These are phyloP conservation scores for Carex arenaria DNA, from an alignment of 202 grass and related monocot genomes.

Conservation along the genomic window DNA sequence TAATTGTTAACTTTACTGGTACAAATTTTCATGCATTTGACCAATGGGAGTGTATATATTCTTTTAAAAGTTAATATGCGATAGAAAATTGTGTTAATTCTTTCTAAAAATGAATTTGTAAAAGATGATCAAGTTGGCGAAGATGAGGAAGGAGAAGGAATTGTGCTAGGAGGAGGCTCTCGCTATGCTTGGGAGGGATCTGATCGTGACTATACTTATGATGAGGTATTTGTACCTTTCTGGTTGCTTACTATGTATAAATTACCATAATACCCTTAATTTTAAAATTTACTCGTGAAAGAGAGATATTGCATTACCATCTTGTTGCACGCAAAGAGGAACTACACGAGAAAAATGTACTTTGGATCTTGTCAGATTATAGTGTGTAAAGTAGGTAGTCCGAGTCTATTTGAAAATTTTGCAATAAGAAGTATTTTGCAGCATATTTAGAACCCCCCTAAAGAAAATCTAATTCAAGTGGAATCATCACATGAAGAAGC, in stretches of 20 bases:
- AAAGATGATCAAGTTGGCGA: constrained; percentile 71
- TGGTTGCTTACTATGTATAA: constrained; percentile 2
- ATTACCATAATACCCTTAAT: not conserved
- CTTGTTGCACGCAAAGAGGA: not conserved
- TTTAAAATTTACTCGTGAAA: too few relatives aligned
- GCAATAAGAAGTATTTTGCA: not conserved
- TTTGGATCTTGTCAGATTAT: not conserved
- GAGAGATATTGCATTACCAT: not conserved
- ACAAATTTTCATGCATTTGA: not conserved
- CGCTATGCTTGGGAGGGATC: constrained; percentile 74
- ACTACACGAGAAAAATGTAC: not conserved
- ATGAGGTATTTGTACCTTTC: constrained; percentile 43
- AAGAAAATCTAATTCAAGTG: not conserved
- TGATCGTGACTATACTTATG: constrained; percentile 82
- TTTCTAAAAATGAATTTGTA: constrained; percentile 13
- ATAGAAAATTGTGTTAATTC: not conserved
- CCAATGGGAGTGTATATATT: not conserved
- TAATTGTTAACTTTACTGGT: not conserved
- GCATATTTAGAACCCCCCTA: not conserved
- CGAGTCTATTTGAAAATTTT: not conserved
- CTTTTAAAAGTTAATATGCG: not conserved
- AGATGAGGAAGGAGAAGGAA: constrained; percentile 79
- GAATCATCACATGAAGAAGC: not conserved
- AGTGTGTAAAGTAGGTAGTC: not conserved
- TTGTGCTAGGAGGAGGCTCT: constrained; percentile 38